These are phyloP conservation scores for Aciculoconidium aculeatum DNA, from an alignment of 805 yeast genomes.

Conservation along the genomic window DNA sequence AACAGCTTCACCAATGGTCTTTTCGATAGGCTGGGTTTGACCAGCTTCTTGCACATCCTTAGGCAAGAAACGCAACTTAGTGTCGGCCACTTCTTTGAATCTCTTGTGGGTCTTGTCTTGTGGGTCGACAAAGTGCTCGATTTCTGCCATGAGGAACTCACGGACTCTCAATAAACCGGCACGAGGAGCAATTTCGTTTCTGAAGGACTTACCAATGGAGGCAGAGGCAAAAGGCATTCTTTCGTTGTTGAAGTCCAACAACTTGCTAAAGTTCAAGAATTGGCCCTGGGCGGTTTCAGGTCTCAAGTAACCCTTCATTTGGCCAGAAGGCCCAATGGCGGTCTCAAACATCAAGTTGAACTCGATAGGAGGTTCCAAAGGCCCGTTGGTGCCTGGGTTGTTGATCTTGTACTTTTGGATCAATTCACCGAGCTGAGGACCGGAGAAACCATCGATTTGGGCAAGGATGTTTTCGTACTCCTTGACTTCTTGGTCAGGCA, in stretches of 20 bases:
- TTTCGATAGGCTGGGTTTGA: slow-evolving; percentile 55
- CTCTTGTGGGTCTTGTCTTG: slow-evolving; percentile 74
- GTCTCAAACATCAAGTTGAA: slow-evolving; percentile 99
- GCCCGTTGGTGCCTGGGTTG: slow-evolving; percentile 87
- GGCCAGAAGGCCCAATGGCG: slow-evolving; percentile 98
- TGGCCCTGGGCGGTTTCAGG: slow-evolving; percentile 99
- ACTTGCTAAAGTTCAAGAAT: slow-evolving; percentile 89
- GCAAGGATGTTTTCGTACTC: slow-evolving; percentile 88
- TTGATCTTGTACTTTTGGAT: slow-evolving; percentile 77
- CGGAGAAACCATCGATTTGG: slow-evolving; percentile 92
- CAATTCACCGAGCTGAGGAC: slow-evolving; percentile 84
- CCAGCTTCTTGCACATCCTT: slow-evolving; percentile 87
- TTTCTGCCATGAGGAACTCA: slow-evolving; percentile 98
- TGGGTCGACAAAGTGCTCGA: slow-evolving; percentile 98
- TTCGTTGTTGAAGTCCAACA: slow-evolving; percentile 90
- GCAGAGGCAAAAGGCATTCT: slow-evolving; percentile 99
- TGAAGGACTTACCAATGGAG: slow-evolving; percentile 95
- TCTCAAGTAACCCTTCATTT: slow-evolving; percentile 88
- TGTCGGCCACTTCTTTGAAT: slow-evolving; percentile 69
- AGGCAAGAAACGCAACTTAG: slow-evolving; percentile 74
- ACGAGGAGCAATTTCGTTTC: slow-evolving; percentile 98
- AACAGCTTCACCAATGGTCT: slow-evolving; percentile 89
- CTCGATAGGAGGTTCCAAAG: slow-evolving; percentile 84
- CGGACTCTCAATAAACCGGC: slow-evolving; percentile 96
- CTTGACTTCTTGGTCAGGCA: slow-evolving; percentile 70